These are phyloP conservation scores for Phaeosphaeriaceae sp. DNA, from an alignment of 2,329 filamentous ascomycete species.

Conservation along the genomic window DNA sequence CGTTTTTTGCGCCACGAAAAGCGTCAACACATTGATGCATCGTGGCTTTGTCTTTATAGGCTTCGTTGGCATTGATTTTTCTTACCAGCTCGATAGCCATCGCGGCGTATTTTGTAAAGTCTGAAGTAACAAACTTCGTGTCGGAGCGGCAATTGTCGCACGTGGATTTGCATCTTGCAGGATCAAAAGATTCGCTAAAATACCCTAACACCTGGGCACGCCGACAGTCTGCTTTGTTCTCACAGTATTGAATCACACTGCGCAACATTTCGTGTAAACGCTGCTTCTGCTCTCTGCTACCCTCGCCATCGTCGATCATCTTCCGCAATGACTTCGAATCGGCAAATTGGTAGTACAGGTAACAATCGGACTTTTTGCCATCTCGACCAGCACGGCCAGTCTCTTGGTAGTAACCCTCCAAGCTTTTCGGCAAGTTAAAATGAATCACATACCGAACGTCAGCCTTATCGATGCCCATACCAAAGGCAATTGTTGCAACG, in stretches of 20 bases:
- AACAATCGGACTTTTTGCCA: constrained; percentile 84
- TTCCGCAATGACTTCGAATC: constrained; percentile 76
- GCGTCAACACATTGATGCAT: constrained; percentile 83
- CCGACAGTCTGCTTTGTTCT: constrained; percentile 87
- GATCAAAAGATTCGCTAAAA: constrained; percentile 84
- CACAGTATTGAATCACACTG: constrained; percentile 84
- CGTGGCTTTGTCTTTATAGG: constrained; percentile 59
- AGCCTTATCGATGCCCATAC: constrained; percentile 99
- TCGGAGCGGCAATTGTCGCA: constrained; percentile 91
- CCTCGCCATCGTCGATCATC: constrained; percentile 84
- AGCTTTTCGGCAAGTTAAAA: constrained; percentile 87
- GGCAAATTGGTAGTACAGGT: constrained; percentile 83
- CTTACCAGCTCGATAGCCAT: constrained; percentile 73
- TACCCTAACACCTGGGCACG: constrained; percentile 89
- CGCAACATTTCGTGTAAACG: constrained; percentile 85
- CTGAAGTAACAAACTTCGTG: constrained; percentile 71
- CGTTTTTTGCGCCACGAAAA: constrained; percentile 72
- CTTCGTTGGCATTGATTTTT: constrained; percentile 51
- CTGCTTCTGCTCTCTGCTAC: constrained; percentile 78
- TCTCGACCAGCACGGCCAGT: constrained; percentile 94
- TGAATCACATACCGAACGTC: constrained; percentile 97
- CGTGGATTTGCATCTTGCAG: constrained; percentile 70
- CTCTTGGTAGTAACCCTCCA: constrained; percentile 98
- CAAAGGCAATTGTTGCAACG: constrained; percentile 97
- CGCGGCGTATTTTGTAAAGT: constrained; percentile 77